A percentile compares a stretch with the other conserved stretches of the same genome.
phyloP scores from a whole-genome alignment of 768 basidiomycete genomes.

The Amanita subjunquillea region DNA sequence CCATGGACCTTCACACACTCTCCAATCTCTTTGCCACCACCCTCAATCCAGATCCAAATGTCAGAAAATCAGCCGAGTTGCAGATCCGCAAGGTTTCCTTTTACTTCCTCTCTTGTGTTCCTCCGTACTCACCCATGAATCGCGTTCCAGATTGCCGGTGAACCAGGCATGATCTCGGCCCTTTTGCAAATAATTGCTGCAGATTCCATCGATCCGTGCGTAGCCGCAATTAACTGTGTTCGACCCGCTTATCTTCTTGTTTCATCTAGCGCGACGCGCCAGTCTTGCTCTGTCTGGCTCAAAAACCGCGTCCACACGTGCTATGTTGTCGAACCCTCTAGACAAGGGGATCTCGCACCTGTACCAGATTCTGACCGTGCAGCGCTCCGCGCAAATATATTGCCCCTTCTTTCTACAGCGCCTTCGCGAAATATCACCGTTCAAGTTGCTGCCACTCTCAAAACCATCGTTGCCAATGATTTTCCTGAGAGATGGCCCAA shows the following conservation, averaged over 20 bases:
- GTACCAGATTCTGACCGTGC: conserved; percentile 63
- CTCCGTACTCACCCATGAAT: conserved; percentile 4
- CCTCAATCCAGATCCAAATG: conserved; percentile 76
- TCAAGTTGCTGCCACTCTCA: conserved; percentile 67
- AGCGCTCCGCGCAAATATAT: conserved; percentile 56
- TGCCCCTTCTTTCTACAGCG: conserved; percentile 60
- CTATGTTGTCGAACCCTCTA: conserved; percentile 41
- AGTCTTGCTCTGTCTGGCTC: conserved; percentile 79
- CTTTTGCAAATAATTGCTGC: conserved; percentile 78
- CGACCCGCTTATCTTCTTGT: not conserved
- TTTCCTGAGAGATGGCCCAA: conserved; percentile 71
- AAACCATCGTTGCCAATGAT: conserved; percentile 65
- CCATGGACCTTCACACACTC: conserved; percentile 63
- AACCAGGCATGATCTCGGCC: conserved; percentile 78
- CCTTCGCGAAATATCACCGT: conserved; percentile 60
- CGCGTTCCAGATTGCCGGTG: conserved; percentile 49
- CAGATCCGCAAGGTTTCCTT: conserved; percentile 70
- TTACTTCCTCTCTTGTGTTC: not conserved
- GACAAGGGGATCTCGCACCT: conserved; percentile 50
- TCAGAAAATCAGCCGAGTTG: conserved; percentile 77
- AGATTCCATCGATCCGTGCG: conserved; percentile 70
- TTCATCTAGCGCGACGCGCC: conserved; percentile 51
- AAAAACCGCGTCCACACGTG: conserved; percentile 77
- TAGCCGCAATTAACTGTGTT: conserved; percentile 22
- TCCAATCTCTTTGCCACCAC: conserved; percentile 75